Conservation (phyloP, 2,329 filamentous ascomycete genomes). For the Ophiostoma piceae region DNA sequence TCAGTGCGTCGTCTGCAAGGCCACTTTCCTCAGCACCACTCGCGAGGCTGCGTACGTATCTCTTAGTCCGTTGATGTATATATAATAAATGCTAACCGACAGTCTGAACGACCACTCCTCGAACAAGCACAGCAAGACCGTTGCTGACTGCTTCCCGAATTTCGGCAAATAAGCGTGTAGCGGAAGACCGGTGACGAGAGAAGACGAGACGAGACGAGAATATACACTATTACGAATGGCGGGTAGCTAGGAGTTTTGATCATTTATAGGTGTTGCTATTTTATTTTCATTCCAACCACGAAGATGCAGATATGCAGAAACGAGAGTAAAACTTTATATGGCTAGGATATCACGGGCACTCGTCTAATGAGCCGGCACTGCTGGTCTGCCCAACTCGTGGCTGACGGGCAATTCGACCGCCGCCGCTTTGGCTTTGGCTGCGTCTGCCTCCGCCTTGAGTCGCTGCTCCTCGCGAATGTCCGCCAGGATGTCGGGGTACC, state of each 20-base stretch:
- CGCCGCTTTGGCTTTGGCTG: conserved; percentile 18
- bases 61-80: not conserved
- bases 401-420: conserved; percentile 24
- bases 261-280: not conserved
- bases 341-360: not conserved
- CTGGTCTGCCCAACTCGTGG: conserved; percentile 25
- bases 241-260: conserved; percentile 21
- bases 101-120: conserved; percentile 65
- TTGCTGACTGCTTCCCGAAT: conserved; percentile 65
- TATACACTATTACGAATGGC: conserved; percentile 15
- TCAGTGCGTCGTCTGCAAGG: conserved; percentile 71
- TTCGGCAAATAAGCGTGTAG: conserved; percentile 32
- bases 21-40: conserved; percentile 73
- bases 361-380: conserved; percentile 38
- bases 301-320: not conserved
- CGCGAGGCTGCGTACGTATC: conserved; percentile 60
- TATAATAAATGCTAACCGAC: not conserved
- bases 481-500: conserved; percentile 62
- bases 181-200: not conserved
- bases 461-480: conserved; percentile 55
- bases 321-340: not conserved
- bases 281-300: not conserved
- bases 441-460: conserved; percentile 24
- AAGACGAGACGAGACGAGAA: not conserved
- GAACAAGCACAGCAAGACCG: conserved; percentile 71